Evolutionary conservation across 495 filamentous ascomycete genomes (phyloP).

Genomic region (Trypethelium eluteriae): DNA sequence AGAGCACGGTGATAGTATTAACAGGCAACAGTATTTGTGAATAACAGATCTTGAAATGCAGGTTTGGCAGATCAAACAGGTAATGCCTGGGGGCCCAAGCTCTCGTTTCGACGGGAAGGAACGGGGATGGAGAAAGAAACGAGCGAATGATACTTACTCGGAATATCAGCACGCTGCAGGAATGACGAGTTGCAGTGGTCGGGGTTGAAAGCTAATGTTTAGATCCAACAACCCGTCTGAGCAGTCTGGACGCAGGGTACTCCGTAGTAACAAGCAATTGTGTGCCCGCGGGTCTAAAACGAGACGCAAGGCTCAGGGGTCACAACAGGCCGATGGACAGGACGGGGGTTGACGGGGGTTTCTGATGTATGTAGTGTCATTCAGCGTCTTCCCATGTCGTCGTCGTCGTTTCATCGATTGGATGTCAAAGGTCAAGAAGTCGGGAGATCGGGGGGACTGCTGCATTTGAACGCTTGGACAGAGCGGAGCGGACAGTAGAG

Average conservation of each 20-base stretch:
- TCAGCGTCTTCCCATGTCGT: not conserved
- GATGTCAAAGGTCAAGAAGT: not conserved
- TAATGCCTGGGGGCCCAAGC: not conserved
- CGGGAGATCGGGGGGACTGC: not conserved
- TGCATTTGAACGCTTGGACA: not conserved
- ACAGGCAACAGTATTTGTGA: not conserved
- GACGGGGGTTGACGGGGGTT: not conserved
- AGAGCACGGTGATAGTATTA: not conserved
- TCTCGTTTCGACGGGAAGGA: not conserved
- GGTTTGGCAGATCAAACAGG: not conserved
- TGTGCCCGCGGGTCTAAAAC: not conserved
- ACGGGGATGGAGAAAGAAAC: not conserved
- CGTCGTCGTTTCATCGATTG: not conserved
- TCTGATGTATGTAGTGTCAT: not conserved
- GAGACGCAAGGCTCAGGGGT: conserved; percentile 7
- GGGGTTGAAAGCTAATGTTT: not conserved
- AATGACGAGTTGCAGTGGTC: not conserved
- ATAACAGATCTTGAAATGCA: not conserved
- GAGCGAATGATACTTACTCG: not conserved
- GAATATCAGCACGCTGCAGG: not conserved
- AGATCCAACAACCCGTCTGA: conserved; percentile 7
- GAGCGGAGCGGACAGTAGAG: conserved; percentile 1
- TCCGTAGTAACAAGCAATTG: not conserved
- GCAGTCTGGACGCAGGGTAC: not conserved
- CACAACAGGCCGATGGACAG: not conserved